A percentile compares a stretch with the other conserved stretches of the same genome.
Evolutionary conservation across 306 rosid genomes (phyloP).

Genomic region (Leucaena leucocephala): DNA sequence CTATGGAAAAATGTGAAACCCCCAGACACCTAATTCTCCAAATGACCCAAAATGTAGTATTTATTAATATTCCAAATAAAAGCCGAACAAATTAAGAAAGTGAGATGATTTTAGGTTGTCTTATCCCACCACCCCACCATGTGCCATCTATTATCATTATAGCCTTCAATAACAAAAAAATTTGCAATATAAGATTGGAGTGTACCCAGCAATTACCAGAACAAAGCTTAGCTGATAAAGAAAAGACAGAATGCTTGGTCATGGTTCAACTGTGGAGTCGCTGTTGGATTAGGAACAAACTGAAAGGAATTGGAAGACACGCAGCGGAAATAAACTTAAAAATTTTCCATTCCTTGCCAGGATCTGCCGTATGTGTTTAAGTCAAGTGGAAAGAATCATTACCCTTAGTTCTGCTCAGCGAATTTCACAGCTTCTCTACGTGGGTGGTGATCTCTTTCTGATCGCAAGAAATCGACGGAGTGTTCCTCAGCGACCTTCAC

Average conservation of each 20-base stretch:
- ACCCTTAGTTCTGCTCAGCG: too few relatives aligned
- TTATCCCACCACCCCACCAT: neutral
- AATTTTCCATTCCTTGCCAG: too few relatives aligned
- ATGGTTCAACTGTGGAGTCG: neutral
- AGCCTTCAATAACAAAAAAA: neutral
- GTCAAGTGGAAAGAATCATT: too few relatives aligned
- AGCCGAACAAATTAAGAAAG: conserved; percentile 17
- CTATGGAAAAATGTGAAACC: conserved; percentile 36
- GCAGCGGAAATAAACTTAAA: too few relatives aligned
- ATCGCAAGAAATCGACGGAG: too few relatives aligned
- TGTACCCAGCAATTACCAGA: neutral
- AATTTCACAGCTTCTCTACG: too few relatives aligned
- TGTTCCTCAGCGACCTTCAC: too few relatives aligned
- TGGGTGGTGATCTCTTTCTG: too few relatives aligned
- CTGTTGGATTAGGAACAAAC: neutral
- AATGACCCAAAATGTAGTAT: neutral
- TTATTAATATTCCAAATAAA: neutral
- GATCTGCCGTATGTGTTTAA: too few relatives aligned
- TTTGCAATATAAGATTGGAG: neutral
- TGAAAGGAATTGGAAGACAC: too few relatives aligned
- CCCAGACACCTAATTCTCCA: neutral
- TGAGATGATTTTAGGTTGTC: conserved; percentile 18
- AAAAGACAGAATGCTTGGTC: neutral
- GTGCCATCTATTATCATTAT: neutral
- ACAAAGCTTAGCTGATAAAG: neutral